phyloP scores from a whole-genome alignment of 2,329 filamentous ascomycete genomes.

The Paecilomyces fulvus region DNA sequence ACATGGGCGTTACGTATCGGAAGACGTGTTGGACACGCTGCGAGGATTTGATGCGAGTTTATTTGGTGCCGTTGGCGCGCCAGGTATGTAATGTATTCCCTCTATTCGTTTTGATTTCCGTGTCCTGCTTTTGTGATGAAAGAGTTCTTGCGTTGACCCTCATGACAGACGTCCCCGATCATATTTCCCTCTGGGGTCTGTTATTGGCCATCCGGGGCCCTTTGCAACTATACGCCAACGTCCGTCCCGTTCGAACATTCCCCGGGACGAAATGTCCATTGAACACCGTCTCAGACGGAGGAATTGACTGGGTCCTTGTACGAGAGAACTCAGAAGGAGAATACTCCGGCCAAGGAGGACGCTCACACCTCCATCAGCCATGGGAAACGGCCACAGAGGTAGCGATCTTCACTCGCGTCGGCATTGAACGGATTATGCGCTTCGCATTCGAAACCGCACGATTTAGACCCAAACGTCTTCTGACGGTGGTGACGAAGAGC shows the following conservation, averaged over 20 bases:
- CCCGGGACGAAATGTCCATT: constrained; percentile 53
- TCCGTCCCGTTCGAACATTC: constrained; percentile 56
- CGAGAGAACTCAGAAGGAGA: constrained; percentile 61
- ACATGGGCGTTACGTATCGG: constrained; percentile 57
- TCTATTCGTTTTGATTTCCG: too few relatives aligned
- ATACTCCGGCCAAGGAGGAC: constrained; percentile 57
- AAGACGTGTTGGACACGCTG: constrained; percentile 50
- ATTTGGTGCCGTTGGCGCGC: constrained; percentile 55
- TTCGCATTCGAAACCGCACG: constrained; percentile 56
- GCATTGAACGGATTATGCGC: constrained; percentile 51
- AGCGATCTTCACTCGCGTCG: constrained; percentile 54
- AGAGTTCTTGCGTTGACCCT: background rate
- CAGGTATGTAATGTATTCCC: too few relatives aligned
- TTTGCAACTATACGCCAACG: constrained; percentile 61
- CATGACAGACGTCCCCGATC: constrained; percentile 8
- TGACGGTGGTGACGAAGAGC: constrained; percentile 58
- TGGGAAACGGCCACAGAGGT: constrained; percentile 58
- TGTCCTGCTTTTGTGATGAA: background rate
- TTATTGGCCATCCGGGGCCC: constrained; percentile 59
- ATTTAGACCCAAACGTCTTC: constrained; percentile 46
- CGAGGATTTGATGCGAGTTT: constrained; percentile 57
- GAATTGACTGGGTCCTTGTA: constrained; percentile 59
- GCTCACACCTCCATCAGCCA: constrained; percentile 48
- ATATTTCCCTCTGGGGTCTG: constrained; percentile 37
- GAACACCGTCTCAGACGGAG: constrained; percentile 44